These are phyloP conservation scores for Aspergillus hancockii DNA, from an alignment of 495 filamentous ascomycete genomes.

Conservation along the genomic window DNA sequence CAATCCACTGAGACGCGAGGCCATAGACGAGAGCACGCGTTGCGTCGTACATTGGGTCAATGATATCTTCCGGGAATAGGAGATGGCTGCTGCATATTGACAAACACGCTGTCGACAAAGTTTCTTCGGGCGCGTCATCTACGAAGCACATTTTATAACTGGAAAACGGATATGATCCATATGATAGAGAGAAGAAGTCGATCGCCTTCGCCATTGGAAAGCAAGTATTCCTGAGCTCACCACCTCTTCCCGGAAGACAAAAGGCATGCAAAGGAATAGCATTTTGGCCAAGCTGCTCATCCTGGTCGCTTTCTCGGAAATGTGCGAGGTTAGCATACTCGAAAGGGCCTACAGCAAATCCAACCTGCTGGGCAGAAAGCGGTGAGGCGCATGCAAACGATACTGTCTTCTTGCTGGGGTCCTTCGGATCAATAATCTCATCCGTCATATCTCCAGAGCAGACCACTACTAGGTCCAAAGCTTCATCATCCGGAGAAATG, in stretches of 20 bases:
- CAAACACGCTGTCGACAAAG: slow-evolving; percentile 73
- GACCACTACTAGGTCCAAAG: slow-evolving; percentile 82
- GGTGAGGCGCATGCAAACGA: slow-evolving; percentile 72
- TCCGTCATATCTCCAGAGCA: slow-evolving; percentile 86
- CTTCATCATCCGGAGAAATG: slow-evolving; percentile 73
- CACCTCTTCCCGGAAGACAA: slow-evolving; percentile 78
- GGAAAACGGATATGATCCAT: slow-evolving; percentile 81
- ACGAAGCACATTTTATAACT: slow-evolving; percentile 92
- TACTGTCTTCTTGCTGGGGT: slow-evolving; percentile 77
- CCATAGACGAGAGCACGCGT: slow-evolving; percentile 78
- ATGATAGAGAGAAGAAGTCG: slow-evolving; percentile 82
- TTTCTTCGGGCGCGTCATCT: slow-evolving; percentile 77
- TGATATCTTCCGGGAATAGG: slow-evolving; percentile 76
- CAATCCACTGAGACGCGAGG: slow-evolving; percentile 90
- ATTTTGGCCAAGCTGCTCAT: slow-evolving; percentile 81
- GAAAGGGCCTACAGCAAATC: slow-evolving; percentile 91
- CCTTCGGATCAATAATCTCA: slow-evolving; percentile 72
- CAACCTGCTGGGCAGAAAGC: slow-evolving; percentile 81
- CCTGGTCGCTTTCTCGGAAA: slow-evolving; percentile 85
- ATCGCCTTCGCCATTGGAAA: slow-evolving; percentile 73
- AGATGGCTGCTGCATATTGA: slow-evolving; percentile 85
- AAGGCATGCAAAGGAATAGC: slow-evolving; percentile 85
- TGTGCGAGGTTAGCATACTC: slow-evolving; percentile 88
- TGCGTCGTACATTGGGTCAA: slow-evolving; percentile 76
- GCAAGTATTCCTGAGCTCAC: slow-evolving; percentile 83